Evolutionary conservation across 192 early-diverging fungal genomes (phyloP), one percentile per base, ranked within the genome.

Genomic region (Linnemannia schmuckeri): DNA sequence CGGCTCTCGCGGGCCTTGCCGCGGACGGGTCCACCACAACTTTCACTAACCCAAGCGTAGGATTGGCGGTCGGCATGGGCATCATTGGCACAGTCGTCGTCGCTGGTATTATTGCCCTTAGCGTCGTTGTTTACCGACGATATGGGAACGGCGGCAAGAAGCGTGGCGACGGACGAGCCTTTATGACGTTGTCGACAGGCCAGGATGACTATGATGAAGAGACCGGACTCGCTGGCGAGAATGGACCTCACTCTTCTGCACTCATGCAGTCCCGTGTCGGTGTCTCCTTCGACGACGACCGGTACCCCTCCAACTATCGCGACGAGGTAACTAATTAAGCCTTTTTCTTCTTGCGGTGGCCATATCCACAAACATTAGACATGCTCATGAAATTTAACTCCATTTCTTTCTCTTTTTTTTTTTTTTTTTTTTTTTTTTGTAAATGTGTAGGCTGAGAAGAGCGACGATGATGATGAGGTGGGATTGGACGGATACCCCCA

Each of bases 241-340:
- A 87, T 54, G 85, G 85, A 1, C 85, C 85, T 35, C 85, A 87
- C 57, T 81, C 85, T 6, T 86, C 84, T 8, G 78, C 84, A 6
- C 47, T 86, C 46, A 86, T 86, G 84, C 84, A 81, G n/a, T 81
- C 75, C 13, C 79, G 85, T 40, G 85, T 78, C 2, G 80, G 66
- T 3, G 85, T 73, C 15, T 87, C 85, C 46, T 87, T 87, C 78
- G 85, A 87, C n/a, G 85, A 87, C 22, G 85, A 87, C n/a, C 75
- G 85, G 18, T 87, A 74, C 47, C 78, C 83, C 13, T 44, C 69
- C 20, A 47, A 33, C 9, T 85, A 85, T 47, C 76, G 52, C 37
- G 83, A 85, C 37, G 83, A 85, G 74, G 83, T 85, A 80, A 30
- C 15, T 37, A 10, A 10, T 30, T 27, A 71, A 37, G 5, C 13